phyloP scores from a whole-genome alignment of 345 rosid species.

The Populus simonii region DNA sequence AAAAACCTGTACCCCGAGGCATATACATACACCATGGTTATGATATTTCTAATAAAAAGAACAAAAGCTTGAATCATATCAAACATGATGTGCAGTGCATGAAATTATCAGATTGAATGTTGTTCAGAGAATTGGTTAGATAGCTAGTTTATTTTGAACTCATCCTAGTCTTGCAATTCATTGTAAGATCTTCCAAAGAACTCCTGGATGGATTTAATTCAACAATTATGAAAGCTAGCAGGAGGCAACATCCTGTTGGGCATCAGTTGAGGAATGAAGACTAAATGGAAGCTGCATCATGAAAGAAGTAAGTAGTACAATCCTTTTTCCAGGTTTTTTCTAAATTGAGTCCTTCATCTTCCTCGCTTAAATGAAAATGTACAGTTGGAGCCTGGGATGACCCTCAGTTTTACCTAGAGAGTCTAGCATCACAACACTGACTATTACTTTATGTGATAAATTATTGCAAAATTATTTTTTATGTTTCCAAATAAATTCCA shows the following conservation, averaged over 20 bases:
- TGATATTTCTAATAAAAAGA: background rate
- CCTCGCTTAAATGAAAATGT: background rate
- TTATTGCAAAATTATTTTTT: background rate
- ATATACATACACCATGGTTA: background rate
- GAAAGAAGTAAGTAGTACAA: background rate
- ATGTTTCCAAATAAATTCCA: background rate
- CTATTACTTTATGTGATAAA: background rate
- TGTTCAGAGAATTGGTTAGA: background rate
- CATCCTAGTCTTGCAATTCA: background rate
- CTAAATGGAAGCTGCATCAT: background rate
- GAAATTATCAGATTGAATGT: background rate
- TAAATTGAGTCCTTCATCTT: background rate
- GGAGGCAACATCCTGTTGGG: background rate
- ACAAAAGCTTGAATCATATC: background rate
- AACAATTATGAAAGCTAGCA: background rate
- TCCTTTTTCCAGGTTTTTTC: background rate
- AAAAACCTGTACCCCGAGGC: constrained; percentile 51
- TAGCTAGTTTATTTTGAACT: background rate
- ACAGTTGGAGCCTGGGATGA: background rate
- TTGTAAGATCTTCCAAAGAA: background rate
- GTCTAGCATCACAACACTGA: background rate
- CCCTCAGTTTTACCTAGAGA: background rate
- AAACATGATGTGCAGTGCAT: background rate
- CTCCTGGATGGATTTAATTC: background rate
- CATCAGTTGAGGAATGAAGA: background rate